These are phyloP conservation scores for Gaertneriomyces sp. DNA, from an alignment of 192 early-diverging fungal species.

Conservation along the genomic window DNA sequence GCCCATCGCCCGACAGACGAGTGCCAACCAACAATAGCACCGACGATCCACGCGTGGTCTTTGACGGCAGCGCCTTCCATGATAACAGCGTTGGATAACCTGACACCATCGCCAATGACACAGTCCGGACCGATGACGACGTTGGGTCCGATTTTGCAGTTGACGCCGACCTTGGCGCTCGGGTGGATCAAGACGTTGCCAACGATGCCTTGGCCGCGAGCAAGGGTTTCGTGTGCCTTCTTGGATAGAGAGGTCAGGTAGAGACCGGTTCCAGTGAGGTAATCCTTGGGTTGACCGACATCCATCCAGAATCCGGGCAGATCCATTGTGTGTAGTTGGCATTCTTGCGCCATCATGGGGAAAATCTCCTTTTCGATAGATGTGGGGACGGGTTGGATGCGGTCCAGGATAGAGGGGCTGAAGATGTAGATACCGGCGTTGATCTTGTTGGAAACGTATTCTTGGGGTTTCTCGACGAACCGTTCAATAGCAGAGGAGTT, in stretches of 20 bases:
- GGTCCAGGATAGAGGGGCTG: constrained; percentile 81
- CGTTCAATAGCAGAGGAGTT: constrained; percentile 75
- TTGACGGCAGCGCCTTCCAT: constrained; percentile 80
- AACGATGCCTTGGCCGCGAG: constrained; percentile 53
- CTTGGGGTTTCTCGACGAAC: constrained; percentile 97
- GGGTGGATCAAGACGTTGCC: constrained; percentile 94
- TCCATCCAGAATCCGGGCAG: constrained; percentile 99
- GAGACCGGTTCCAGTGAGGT: constrained; percentile 88
- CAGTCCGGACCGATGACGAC: constrained; percentile 92
- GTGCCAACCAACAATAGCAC: constrained; percentile 94
- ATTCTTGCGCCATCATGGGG: constrained; percentile 84
- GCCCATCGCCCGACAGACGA: constrained; percentile 92
- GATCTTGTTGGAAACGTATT: constrained; percentile 96
- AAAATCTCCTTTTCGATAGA: constrained; percentile 99
- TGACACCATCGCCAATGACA: constrained; percentile 90
- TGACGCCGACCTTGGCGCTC: constrained; percentile 87
- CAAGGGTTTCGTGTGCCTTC: constrained; percentile 67
- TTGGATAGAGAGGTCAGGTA: constrained; percentile 83
- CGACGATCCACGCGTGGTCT: constrained; percentile 88
- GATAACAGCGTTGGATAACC: constrained; percentile 83
- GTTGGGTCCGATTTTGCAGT: constrained; percentile 96
- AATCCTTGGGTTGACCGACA: constrained; percentile 99
- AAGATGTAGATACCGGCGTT: constrained; percentile 99
- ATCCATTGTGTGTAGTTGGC: constrained; percentile 86
- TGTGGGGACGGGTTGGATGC: constrained; percentile 88